phyloP scores from a whole-genome alignment of 192 early-diverging fungal genomes.

The Backusella macrospora region DNA sequence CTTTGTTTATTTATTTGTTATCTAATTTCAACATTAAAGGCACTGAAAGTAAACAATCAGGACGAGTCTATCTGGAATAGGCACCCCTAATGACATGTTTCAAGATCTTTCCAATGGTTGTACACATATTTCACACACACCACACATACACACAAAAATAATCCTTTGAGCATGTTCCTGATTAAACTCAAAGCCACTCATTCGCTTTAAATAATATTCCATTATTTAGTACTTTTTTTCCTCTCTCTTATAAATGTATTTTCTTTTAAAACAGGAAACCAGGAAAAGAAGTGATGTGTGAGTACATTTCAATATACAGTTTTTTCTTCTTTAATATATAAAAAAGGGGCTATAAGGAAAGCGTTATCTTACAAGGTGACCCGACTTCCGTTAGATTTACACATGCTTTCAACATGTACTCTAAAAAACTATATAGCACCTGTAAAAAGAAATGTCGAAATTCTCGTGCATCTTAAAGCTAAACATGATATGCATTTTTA shows the following conservation, averaged over 20 bases:
- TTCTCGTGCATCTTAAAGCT: too few species aligned
- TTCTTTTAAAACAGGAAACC: not conserved
- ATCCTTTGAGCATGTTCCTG: too few species aligned
- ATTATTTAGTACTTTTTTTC: not conserved
- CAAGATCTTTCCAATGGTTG: not conserved
- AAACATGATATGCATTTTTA: not conserved
- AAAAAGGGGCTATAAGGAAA: not conserved
- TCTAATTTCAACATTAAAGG: not conserved
- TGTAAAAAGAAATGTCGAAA: not conserved
- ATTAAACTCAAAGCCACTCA: not conserved
- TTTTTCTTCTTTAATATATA: not conserved
- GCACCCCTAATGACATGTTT: not conserved
- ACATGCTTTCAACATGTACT: not conserved
- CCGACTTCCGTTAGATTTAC: not conserved
- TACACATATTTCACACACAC: not conserved
- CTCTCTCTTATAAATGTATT: too few species aligned
- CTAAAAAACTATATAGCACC: not conserved
- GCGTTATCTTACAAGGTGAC: not conserved
- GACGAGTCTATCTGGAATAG: not conserved
- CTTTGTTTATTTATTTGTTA: conserved; percentile 1
- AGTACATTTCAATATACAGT: not conserved
- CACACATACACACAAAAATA: not conserved
- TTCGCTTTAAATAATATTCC: not conserved
- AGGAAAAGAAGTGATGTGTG: not conserved
- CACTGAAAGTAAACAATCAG: too few species aligned